These are phyloP conservation scores for Fusarium algeriense DNA, from an alignment of 2,329 filamentous ascomycete genomes.

Conservation along the genomic window DNA sequence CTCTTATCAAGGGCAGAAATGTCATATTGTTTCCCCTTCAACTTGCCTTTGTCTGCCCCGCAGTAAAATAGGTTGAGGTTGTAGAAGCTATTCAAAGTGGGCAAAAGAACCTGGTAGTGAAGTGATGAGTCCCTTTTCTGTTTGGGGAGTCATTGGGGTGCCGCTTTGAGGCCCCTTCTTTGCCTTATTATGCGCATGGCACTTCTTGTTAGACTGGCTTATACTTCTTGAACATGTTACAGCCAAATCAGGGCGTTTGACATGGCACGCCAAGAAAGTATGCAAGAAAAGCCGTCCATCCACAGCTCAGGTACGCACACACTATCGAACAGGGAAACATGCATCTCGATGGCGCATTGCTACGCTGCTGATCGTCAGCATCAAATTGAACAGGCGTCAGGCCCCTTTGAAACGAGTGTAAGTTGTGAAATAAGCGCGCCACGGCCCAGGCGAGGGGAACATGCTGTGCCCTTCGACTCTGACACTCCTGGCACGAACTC, in stretches of 20 bases:
- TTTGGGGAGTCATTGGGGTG: slow-evolving; percentile 17
- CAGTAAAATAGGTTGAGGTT: slow-evolving; percentile 16
- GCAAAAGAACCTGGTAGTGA: slow-evolving; percentile 14
- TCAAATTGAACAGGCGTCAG: slow-evolving; percentile 18
- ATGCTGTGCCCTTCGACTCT: slow-evolving; percentile 23
- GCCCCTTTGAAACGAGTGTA: slow-evolving; percentile 20
- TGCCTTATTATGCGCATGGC: slow-evolving; percentile 18
- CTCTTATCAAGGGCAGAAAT: slow-evolving; percentile 12
- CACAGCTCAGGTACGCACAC: slow-evolving; percentile 34
- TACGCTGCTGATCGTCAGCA: slow-evolving; percentile 21
- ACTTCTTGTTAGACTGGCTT: neutral
- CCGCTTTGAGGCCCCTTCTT: slow-evolving; percentile 33
- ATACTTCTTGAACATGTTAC: slow-evolving; percentile 8
- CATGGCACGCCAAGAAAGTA: slow-evolving; percentile 23
- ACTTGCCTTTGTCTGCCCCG: slow-evolving; percentile 17
- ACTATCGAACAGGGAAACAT: slow-evolving; percentile 41
- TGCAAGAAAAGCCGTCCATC: slow-evolving; percentile 33
- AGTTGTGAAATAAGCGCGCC: slow-evolving; percentile 30
- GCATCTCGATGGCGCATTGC: slow-evolving; percentile 43
- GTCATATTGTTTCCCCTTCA: slow-evolving; percentile 4
- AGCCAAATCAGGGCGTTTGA: slow-evolving; percentile 29
- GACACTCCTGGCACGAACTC: slow-evolving; percentile 34
- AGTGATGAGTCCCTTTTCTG: slow-evolving; percentile 12
- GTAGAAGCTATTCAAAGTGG: slow-evolving; percentile 18
- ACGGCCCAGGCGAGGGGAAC: slow-evolving; percentile 14